A percentile compares a stretch with the other conserved stretches of the same genome.
Conservation (phyloP, 805 yeast species). For the Saccharomycopsis fodiens region DNA sequence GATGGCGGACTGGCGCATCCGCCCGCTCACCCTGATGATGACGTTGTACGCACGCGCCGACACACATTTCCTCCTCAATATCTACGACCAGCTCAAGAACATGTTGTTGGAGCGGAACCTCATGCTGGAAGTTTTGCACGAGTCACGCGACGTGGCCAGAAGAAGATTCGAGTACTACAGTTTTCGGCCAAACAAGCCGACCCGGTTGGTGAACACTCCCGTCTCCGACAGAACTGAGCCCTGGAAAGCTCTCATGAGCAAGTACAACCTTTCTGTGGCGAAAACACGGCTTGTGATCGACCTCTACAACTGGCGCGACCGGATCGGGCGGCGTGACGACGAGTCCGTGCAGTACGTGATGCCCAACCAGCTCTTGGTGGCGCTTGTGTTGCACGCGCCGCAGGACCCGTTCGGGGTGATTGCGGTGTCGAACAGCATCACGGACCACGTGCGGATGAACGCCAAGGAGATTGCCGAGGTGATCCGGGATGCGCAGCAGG, state of each 20-base stretch:
- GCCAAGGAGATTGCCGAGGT: conserved; percentile 53
- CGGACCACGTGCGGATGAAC: conserved; percentile 51
- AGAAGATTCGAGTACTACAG: conserved; percentile 76
- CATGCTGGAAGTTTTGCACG: conserved; percentile 56
- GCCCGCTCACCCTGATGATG: conserved; percentile 78
- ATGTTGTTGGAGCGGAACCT: conserved; percentile 45
- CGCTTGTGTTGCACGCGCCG: conserved; percentile 53
- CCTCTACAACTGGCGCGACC: conserved; percentile 80
- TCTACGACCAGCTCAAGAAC: conserved; percentile 68
- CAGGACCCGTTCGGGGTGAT: conserved; percentile 49
- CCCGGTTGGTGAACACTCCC: conserved; percentile 38
- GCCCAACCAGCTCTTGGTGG: conserved; percentile 70
- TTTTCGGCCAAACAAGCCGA: conserved; percentile 39
- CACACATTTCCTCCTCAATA: conserved; percentile 81
- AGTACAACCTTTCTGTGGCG: conserved; percentile 53
- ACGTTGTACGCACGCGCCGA: conserved; percentile 86
- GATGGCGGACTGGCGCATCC: conserved; percentile 90
- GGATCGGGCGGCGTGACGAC: conserved; percentile 63
- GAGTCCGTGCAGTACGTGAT: conserved; percentile 79
- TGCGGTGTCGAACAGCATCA: conserved; percentile 36
- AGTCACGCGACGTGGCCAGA: conserved; percentile 71
- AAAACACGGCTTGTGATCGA: conserved; percentile 49
- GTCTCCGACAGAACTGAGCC: conserved; percentile 50
- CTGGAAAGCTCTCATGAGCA: conserved; percentile 54
- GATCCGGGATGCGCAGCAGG: conserved; percentile 36